These are phyloP conservation scores for Pythium apleroticum DNA, from an alignment of 352 stramenopile genomes.

Conservation along the genomic window DNA sequence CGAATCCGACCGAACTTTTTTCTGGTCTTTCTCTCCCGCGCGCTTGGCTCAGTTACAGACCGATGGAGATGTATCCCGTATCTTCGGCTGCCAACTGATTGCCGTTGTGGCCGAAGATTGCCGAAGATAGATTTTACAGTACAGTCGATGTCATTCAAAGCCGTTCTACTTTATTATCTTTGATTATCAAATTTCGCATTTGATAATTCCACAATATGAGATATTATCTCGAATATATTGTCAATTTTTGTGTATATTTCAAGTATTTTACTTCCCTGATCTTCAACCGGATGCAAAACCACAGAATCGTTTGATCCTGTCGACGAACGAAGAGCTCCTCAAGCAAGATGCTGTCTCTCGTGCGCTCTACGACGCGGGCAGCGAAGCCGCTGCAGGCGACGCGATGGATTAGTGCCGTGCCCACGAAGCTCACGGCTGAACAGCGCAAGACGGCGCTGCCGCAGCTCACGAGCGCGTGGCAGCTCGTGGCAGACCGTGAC, in stretches of 20 bases:
- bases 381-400: not conserved
- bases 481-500: slow-evolving; percentile 57
- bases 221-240: too few species aligned
- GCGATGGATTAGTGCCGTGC: slow-evolving; percentile 36
- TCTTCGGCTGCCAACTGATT: too few species aligned
- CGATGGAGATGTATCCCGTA: too few species aligned
- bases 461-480: slow-evolving; percentile 53
- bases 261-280: not conserved
- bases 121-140: too few species aligned
- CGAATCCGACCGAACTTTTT: too few species aligned
- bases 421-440: slow-evolving; percentile 43
- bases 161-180: too few species aligned
- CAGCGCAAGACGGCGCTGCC: slow-evolving; percentile 44
- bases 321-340: slow-evolving; percentile 6
- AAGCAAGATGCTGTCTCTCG: not conserved
- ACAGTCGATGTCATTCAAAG: too few species aligned
- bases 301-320: not conserved
- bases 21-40: too few species aligned
- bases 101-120: too few species aligned
- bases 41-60: too few species aligned
- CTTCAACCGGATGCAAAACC: slow-evolving; percentile 2
- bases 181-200: too few species aligned
- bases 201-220: too few species aligned
- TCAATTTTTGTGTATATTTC: not conserved
- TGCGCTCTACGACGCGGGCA: not conserved